phyloP scores from a whole-genome alignment of 305 asterid genomes.

The Ilex paraguariensis region DNA sequence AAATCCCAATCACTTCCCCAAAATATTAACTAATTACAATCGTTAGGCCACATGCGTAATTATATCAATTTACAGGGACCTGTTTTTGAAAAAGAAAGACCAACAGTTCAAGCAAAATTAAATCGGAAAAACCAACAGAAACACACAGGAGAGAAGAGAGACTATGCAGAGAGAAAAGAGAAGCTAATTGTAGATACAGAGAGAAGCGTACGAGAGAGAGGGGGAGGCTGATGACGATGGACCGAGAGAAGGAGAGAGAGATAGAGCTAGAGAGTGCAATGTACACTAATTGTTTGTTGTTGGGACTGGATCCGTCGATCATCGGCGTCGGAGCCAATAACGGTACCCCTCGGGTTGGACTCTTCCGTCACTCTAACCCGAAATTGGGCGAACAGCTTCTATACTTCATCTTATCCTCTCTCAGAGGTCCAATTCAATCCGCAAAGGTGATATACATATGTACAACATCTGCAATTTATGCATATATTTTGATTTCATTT shows the following conservation, averaged over 20 bases:
- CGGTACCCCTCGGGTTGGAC: constrained; percentile 82
- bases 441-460: constrained; percentile 51
- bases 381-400: constrained; percentile 98
- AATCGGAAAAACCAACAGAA: constrained; percentile 33
- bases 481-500: constrained; percentile 4
- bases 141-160: constrained; percentile 15
- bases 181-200: constrained; percentile 7
- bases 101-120: constrained; percentile 26
- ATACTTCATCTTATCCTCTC: constrained; percentile 86
- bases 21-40: constrained; percentile 6
- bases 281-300: constrained; percentile 96
- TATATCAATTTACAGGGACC: constrained; percentile 29
- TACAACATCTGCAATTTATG: background rate
- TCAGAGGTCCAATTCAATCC: constrained; percentile 94
- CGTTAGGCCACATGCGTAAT: constrained; percentile 13
- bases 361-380: constrained; percentile 97
- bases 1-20: constrained; percentile 11
- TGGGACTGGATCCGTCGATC: constrained; percentile 89
- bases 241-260: constrained; percentile 98
- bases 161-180: constrained; percentile 2
- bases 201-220: constrained; percentile 3
- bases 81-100: constrained; percentile 15
- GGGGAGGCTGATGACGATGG: constrained; percentile 86
- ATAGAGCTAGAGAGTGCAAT: constrained; percentile 99
- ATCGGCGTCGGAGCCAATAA: constrained; percentile 85